Base-by-base conservation (phyloP, 805 yeast species). In the Metschnikowia lunata region DNA sequence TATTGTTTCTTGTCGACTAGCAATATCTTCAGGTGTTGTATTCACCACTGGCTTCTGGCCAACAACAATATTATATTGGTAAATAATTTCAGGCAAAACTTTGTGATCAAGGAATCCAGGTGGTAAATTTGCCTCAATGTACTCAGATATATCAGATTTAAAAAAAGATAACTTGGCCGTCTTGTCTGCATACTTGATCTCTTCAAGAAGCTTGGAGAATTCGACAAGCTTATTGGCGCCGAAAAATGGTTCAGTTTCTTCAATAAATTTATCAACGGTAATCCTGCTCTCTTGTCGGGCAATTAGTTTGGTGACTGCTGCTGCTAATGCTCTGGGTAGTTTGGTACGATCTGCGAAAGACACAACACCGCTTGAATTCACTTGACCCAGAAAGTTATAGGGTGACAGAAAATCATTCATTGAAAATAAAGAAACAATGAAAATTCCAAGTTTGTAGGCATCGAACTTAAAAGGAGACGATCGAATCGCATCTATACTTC, bases 41-140 rank as follows among this genome's bases (percentile, higher is more conserved):
- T 54, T 56, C 7, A 58, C 52, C 1, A 55, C 50, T 4, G 68
- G 60, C 40, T 62, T 66, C 26, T 52, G 52, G 30, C 51, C 61
- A 30, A 57, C 56, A 39, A 60, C 55, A 38, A 52, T 54, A 29
- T 62, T 57, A 54, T 47, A 51, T 46, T 79, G 76, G 2, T 60
- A 58, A 8, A 74, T 66, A 11, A 90, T 64, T 53, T 85, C 88
- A 0, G 97, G 96, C n/a, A 90, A 62, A 8, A 88, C 63, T 48
- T 76, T 75, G 46, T 76, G 66, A 34, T 80, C 82, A 31, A 87
- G 55, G 57, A 60, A 80, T 66, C 52, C 86, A 71, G 39, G 74
- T 45, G 59, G 88, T 75, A 62, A 69, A 13, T 58, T 56, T 13
- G 52, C 51, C 12, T 60, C 50, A 23, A 56, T 42, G 42, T 57